These are phyloP conservation scores for Chlorella sp. DNA, from an alignment of 139 green algal genomes.

Conservation along the genomic window DNA sequence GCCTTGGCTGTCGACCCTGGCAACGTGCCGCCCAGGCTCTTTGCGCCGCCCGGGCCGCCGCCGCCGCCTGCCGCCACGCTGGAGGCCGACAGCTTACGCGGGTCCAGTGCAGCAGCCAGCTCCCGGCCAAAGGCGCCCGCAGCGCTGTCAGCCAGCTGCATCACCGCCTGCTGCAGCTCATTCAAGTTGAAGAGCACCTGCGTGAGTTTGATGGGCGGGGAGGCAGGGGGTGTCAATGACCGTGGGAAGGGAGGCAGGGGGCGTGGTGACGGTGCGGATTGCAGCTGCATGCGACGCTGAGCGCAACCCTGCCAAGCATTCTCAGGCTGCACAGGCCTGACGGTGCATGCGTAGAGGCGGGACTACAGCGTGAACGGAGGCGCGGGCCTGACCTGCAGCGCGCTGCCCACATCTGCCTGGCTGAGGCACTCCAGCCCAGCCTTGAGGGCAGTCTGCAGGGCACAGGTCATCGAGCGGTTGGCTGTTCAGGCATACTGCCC, in stretches of 20 bases:
- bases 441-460: constrained; percentile 67
- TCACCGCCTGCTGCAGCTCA: constrained; percentile 72
- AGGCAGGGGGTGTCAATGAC: too few species aligned
- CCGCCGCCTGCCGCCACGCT: constrained; percentile 28
- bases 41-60: not conserved
- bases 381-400: constrained; percentile 76
- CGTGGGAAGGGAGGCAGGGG: too few species aligned
- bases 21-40: not conserved
- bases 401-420: constrained; percentile 89
- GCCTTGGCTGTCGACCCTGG: not conserved
- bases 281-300: not conserved
- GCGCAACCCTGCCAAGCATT: too few species aligned
- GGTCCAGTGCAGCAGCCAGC: constrained; percentile 71
- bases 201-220: too few species aligned
- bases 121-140: constrained; percentile 58
- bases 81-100: constrained; percentile 60
- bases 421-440: constrained; percentile 81
- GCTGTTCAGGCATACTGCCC: too few species aligned
- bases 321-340: too few species aligned
- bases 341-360: too few species aligned
- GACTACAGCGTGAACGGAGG: not conserved
- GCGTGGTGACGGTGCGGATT: too few species aligned
- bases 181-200: constrained; percentile 89
- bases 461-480: too few species aligned
- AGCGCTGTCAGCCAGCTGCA: constrained; percentile 44